Base-by-base conservation (phyloP, 768 basidiomycete genomes). In the Naganishia randhawae region DNA sequence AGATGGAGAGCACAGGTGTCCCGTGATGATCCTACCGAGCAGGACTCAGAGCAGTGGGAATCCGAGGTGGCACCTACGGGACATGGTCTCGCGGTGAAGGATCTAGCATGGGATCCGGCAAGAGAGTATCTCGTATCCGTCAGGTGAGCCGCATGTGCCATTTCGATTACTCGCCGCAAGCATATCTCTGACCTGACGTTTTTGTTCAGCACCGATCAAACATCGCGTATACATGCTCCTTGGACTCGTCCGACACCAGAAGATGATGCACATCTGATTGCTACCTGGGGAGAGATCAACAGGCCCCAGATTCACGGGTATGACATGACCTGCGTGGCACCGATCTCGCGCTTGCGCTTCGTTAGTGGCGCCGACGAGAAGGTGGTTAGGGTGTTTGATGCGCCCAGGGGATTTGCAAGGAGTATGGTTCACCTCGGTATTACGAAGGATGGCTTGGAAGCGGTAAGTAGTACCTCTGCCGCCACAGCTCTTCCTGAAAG, bases 271-370 rank as follows among this genome's bases (percentile, higher is more conserved):
- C 13, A 33, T 14, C 50, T 32, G 39, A 52, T 52, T 4, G 35
- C 69, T 10, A 69, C 69, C 17, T 79, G 75, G 76, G 77, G 79
- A 62, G 96, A 99, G 76, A 82, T 98, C 31, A 86, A 85, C 31
- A 87, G 96, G 3, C 96, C 96, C 22, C 96, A 99, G 79, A 87
- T 97, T 19, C 96, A 99, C 80, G 96, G 96, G 8, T 97, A 98
- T 78, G 93, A 97, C 75, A 82, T 98, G 41, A 83, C 94, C 19
- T 88, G 87, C 65, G 88, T 86, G 7, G 85, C 85, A 2, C 94
- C 92, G 78, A 83, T 95, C 52, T 84, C 85, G 67, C 82, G 88
- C 0, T 82, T 92, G 52, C 86, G 85, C 33, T 95, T 97, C 76
- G 88, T 88, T 22, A 94, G 91, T 72, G 88, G 92, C 52, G 92